phyloP scores from a whole-genome alignment of 495 filamentous ascomycete genomes.

The Oidiodendron maius region DNA sequence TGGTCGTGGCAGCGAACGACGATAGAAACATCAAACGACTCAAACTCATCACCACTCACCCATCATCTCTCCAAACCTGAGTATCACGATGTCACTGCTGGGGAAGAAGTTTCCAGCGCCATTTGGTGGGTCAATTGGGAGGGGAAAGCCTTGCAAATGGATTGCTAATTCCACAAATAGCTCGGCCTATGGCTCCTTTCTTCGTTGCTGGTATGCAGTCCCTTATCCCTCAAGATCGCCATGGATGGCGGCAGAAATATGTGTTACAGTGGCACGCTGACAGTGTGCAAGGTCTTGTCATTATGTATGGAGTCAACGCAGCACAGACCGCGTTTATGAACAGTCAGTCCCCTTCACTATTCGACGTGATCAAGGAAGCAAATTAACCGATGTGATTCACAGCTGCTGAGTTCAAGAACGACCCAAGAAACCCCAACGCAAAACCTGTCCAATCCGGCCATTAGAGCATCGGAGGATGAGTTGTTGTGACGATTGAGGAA shows the following conservation, averaged over 20 bases:
- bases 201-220: constrained; percentile 77
- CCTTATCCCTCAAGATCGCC: not conserved
- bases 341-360: constrained; percentile 51
- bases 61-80: constrained; percentile 10
- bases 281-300: constrained; percentile 56
- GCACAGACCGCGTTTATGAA: constrained; percentile 61
- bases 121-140: constrained; percentile 60
- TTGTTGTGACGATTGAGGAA: not conserved
- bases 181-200: constrained; percentile 85
- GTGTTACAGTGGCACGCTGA: constrained; percentile 26
- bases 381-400: constrained; percentile 22
- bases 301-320: constrained; percentile 84
- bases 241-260: not conserved
- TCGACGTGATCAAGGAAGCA: not conserved
- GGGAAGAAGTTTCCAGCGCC: constrained; percentile 90
- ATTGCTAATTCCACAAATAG: constrained; percentile 41
- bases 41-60: constrained; percentile 15
- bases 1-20: constrained; percentile 8
- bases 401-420: constrained; percentile 94
- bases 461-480: constrained; percentile 3
- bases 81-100: constrained; percentile 61
- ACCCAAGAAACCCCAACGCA: constrained; percentile 77
- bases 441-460: constrained; percentile 31
- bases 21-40: constrained; percentile 8
- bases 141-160: constrained; percentile 11